A percentile compares a stretch with the other conserved stretches of the same genome.
phyloP scores from a whole-genome alignment of 106 monocot genomes.

The Dendrobium chrysotoxum region DNA sequence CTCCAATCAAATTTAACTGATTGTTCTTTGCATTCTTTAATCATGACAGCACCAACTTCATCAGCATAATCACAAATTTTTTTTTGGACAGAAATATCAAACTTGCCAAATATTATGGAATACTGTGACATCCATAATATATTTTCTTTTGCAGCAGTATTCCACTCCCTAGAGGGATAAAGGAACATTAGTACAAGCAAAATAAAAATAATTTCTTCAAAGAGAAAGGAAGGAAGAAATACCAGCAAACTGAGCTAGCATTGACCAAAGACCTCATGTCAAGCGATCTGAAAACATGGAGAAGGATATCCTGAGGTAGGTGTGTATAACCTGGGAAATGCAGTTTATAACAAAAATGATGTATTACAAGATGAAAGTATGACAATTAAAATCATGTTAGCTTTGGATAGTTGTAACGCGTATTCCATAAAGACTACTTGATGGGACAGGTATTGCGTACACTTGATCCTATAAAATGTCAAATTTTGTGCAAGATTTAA shows the following conservation, averaged over 20 bases:
- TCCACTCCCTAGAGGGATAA: conserved; percentile 54
- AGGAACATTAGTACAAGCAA: neutral
- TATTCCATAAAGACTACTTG: neutral
- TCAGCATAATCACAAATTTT: conserved; percentile 6
- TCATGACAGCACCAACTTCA: neutral
- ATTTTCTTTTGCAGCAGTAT: conserved; percentile 54
- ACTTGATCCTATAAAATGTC: neutral
- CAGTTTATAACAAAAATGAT: neutral
- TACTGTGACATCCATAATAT: conserved; percentile 44
- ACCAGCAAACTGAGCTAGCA: conserved; percentile 59
- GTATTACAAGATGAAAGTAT: neutral
- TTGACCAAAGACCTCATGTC: conserved; percentile 53
- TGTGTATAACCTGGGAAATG: conserved; percentile 25
- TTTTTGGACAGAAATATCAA: neutral
- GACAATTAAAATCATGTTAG: neutral
- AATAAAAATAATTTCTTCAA: neutral
- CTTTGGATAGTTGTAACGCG: neutral
- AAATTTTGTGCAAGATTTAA: neutral
- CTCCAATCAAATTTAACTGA: conserved; percentile 22
- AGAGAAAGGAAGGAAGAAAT: conserved; percentile 4
- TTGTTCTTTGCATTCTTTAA: neutral
- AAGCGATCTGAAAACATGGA: conserved; percentile 60
- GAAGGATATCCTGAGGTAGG: conserved; percentile 54
- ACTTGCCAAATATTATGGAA: conserved; percentile 44
- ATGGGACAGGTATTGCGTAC: neutral